Conservation (phyloP, 108 stramenopile genomes). For the Cyclotella atomus region DNA sequence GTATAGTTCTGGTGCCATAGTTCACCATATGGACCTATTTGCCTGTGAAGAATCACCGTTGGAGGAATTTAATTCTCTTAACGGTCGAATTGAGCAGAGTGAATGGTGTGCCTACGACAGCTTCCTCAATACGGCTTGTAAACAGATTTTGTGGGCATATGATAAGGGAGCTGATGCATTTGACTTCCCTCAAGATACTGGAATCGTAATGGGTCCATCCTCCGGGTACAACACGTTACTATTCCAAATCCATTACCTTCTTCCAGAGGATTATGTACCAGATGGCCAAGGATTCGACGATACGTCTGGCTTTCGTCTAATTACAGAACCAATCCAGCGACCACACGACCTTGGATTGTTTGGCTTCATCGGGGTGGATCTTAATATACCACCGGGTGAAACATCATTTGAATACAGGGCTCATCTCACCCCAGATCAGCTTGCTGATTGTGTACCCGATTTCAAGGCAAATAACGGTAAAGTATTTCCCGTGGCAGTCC, state of each 20-base stretch:
- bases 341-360: not conserved
- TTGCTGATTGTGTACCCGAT: not conserved
- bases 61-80: not conserved
- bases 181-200: not conserved
- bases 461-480: not conserved
- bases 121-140: not conserved
- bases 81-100: not conserved
- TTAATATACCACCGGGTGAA: not conserved
- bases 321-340: not conserved
- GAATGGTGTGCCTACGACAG: not conserved
- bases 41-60: not conserved
- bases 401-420: not conserved
- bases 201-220: not conserved
- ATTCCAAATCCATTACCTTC: not conserved
- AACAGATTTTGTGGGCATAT: not conserved
- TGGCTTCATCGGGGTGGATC: not conserved
- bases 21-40: not conserved
- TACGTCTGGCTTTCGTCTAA: not conserved
- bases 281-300: not conserved
- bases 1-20: not conserved
- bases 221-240: not conserved
- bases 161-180: not conserved
- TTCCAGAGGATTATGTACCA: not conserved
- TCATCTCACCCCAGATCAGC: not conserved
- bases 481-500: not conserved